Conservation (phyloP, 2,329 filamentous ascomycete species). For the Helicocarpus griseus region DNA sequence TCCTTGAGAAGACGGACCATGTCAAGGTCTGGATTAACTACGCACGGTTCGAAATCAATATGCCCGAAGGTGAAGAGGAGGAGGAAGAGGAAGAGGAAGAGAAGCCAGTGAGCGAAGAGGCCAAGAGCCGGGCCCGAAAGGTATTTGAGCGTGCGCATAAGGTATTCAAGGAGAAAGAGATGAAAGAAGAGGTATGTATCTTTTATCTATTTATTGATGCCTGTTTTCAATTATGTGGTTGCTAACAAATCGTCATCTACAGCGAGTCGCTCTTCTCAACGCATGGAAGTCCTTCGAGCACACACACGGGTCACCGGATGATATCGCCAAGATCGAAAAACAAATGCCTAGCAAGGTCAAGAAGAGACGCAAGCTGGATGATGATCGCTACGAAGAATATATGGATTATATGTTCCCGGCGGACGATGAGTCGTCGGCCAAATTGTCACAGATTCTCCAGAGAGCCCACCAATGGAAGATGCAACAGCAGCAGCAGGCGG, state of each 20-base stretch:
- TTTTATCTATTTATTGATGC: not conserved
- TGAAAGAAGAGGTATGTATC: constrained; percentile 68
- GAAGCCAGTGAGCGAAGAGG: constrained; percentile 62
- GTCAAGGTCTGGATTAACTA: constrained; percentile 99
- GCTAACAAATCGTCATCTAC: constrained; percentile 25
- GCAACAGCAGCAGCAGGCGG: constrained; percentile 42
- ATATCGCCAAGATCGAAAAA: constrained; percentile 73
- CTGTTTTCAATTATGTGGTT: not conserved
- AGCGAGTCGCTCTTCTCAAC: constrained; percentile 78
- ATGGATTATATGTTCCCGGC: constrained; percentile 95
- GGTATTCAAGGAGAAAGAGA: constrained; percentile 76
- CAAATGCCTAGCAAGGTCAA: constrained; percentile 92
- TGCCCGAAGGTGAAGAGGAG: constrained; percentile 63
- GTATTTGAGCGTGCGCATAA: constrained; percentile 81
- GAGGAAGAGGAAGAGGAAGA: constrained; percentile 51
- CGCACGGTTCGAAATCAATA: constrained; percentile 95
- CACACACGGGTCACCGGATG: constrained; percentile 64
- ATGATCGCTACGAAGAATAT: constrained; percentile 93
- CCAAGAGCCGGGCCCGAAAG: constrained; percentile 69
- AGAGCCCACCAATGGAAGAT: constrained; percentile 86
- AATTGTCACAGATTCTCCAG: constrained; percentile 72
- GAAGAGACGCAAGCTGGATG: constrained; percentile 82
- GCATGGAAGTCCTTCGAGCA: constrained; percentile 90
- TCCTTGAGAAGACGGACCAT: constrained; percentile 91
- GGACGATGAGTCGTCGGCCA: constrained; percentile 78